Evolutionary conservation across 148 eudicot species (phyloP).

Genomic region (Camellia sinensis): DNA sequence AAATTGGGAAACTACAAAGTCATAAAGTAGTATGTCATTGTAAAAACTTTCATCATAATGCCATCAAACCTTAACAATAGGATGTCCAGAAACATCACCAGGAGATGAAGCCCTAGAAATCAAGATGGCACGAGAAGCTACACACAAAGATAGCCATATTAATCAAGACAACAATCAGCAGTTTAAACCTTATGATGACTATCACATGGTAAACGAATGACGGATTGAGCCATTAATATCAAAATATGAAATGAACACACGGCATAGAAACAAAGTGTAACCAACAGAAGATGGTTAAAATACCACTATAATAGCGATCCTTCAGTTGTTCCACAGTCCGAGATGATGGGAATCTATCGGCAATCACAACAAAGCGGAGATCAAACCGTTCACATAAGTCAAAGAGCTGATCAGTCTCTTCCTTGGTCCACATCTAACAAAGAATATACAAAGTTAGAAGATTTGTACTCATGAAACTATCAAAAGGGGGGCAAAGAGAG

Average conservation of each 20-base stretch:
- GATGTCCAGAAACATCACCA: conserved; percentile 69
- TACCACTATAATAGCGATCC: conserved; percentile 87
- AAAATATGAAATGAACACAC: background rate
- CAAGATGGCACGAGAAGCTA: conserved; percentile 68
- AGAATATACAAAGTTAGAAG: conserved; percentile 1
- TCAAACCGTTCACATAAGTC: conserved; percentile 83
- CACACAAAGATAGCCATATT: conserved; percentile 9
- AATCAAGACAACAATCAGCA: conserved; percentile 13
- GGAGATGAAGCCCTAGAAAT: conserved; percentile 83
- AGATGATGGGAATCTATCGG: conserved; percentile 77
- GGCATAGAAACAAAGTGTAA: conserved; percentile 4
- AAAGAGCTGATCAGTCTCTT: conserved; percentile 89
- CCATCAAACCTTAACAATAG: conserved; percentile 66
- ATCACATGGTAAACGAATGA: background rate
- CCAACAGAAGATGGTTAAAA: conserved; percentile 12
- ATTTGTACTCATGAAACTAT: background rate
- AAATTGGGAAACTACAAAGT: background rate
- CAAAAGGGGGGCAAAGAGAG: background rate
- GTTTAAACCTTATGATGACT: background rate
- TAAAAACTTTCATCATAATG: background rate
- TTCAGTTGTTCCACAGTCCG: conserved; percentile 84
- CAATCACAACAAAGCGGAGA: conserved; percentile 76
- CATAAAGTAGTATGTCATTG: conserved; percentile 1
- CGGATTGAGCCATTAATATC: background rate
- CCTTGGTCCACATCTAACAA: conserved; percentile 78